These are phyloP conservation scores for Hyparrhenia diplandra DNA, from an alignment of 176 grass and related monocot species.

Conservation along the genomic window DNA sequence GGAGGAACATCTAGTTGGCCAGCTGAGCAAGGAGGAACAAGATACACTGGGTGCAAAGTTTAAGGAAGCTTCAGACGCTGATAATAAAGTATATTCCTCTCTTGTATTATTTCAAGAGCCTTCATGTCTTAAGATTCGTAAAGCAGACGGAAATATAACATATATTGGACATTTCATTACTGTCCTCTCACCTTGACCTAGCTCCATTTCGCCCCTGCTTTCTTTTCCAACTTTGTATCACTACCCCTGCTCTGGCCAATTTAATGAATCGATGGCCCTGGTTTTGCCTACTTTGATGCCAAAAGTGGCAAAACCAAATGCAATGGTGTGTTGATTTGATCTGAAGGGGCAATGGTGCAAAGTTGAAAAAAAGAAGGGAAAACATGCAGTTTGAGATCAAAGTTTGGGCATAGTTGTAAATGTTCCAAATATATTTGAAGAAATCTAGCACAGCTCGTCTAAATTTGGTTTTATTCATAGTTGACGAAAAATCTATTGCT, in stretches of 20 bases:
- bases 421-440: neutral
- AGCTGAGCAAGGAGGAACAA: conserved; percentile 97
- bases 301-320: no score
- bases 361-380: no score
- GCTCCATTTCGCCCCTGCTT: neutral
- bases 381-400: neutral
- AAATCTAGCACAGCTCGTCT: neutral
- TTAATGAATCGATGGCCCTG: no score
- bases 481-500: neutral
- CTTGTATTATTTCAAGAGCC: neutral
- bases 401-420: neutral
- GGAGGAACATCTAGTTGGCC: conserved; percentile 82
- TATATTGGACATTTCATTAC: neutral
- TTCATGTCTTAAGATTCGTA: conserved; percentile 1
- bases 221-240: no score
- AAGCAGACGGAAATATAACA: neutral
- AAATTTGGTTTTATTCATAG: neutral
- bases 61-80: conserved; percentile 91
- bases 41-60: conserved; percentile 68
- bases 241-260: no score
- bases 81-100: conserved; percentile 60
- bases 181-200: neutral
- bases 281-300: no score
- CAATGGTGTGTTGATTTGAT: no score
- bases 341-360: no score